Percentiles rank a stretch among this genome's conserved stretches.
Conservation (phyloP, 2,329 filamentous ascomycete genomes). For the Corinectria fuckeliana region DNA sequence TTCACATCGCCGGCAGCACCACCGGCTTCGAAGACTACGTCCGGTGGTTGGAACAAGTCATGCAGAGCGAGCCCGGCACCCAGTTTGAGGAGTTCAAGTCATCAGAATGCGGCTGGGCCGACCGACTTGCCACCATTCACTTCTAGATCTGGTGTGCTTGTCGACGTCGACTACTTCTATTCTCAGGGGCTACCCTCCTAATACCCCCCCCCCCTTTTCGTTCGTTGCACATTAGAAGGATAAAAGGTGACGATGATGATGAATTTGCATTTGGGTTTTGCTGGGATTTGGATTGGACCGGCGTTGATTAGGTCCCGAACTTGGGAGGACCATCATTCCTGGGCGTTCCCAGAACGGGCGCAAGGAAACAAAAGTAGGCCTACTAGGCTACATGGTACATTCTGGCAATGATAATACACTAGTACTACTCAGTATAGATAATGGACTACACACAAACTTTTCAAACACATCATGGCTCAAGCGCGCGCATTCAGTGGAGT, state of each 20-base stretch:
- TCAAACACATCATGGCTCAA: not conserved
- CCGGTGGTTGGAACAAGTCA: constrained; percentile 47
- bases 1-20: constrained; percentile 46
- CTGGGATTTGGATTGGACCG: not conserved
- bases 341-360: constrained; percentile 3
- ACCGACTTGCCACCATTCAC: constrained; percentile 33
- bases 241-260: constrained; percentile 13
- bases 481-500: not conserved
- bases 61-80: constrained; percentile 41
- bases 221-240: not conserved
- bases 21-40: constrained; percentile 52
- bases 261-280: constrained; percentile 2
- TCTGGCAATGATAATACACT: not conserved
- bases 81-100: constrained; percentile 31
- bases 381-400: not conserved
- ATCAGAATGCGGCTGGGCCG: constrained; percentile 31
- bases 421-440: not conserved
- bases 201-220: not conserved
- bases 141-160: constrained; percentile 11
- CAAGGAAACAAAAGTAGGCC: not conserved
- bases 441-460: not conserved
- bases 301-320: constrained; percentile 4
- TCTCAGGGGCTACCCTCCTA: too few relatives aligned
- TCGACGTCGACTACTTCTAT: not conserved
- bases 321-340: constrained; percentile 6